Evolutionary conservation across 331 rosid genomes (phyloP).

Genomic region (Pyrus hybrid): DNA sequence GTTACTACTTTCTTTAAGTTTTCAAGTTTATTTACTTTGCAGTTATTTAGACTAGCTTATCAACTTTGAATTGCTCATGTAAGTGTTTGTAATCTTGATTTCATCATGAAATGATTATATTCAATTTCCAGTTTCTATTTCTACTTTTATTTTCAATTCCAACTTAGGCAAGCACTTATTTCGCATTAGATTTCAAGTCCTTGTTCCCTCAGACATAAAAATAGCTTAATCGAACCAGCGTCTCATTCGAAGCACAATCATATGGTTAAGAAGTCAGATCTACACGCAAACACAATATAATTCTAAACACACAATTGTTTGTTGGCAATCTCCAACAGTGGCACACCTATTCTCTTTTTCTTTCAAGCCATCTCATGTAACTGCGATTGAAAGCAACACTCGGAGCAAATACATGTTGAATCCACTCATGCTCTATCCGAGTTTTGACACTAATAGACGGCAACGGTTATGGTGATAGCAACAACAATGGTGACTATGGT

Average conservation of each 20-base stretch:
- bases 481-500: no score
- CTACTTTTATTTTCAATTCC: no score
- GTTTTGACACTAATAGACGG: no score
- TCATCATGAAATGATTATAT: neutral
- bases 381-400: neutral
- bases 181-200: neutral
- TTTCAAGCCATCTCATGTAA: neutral
- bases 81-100: neutral
- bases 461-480: no score
- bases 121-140: no score
- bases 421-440: neutral
- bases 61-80: no score
- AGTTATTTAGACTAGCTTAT: neutral
- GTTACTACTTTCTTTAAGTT: no score
- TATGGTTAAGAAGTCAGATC: neutral
- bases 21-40: neutral
- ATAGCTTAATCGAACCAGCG: no score
- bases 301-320: neutral
- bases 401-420: neutral
- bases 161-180: neutral
- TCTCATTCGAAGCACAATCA: no score
- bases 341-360: neutral
- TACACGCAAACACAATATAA: neutral
- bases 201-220: no score
- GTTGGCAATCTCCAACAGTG: neutral